Base-by-base conservation (phyloP, 2,329 filamentous ascomycete species). In the Metarhizium robertsii region DNA sequence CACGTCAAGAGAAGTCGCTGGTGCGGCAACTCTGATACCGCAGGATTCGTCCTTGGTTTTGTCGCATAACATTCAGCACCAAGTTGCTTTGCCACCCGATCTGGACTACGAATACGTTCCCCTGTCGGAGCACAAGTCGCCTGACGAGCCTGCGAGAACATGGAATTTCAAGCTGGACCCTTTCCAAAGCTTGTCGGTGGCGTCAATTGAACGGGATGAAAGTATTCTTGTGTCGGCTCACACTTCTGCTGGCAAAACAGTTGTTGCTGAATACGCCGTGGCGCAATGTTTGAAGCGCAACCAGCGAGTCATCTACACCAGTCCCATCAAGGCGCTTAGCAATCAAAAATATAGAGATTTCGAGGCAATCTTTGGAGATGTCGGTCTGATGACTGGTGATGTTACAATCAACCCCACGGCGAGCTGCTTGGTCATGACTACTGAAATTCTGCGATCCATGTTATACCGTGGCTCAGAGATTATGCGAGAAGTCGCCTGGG, bases 301-400 rank as follows among this genome's bases (percentile, higher is more conserved):
- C 73, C 94, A 99, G 75, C 84, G 94, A 68, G 92, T 99, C 65
- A 99, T 99, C 70, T 99, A 99, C 74, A 99, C 94, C 8, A 96
- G 92, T 79, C 94, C 94, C 1, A 99, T 99, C 79, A 99, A 99
- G 75, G 94, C 94, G 11, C 77, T 99, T 64, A 97, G 92, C 73
- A 99, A 99, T 73, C 94, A 99, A 68, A 99, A 99, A 70, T 99
- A 95, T 71, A 82, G 94, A 76, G 94, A 99, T 68, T 99, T 99
- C 71, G 86, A 88, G 62, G 90, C 88, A 46, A 90, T 96, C 57
- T 99, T 99, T 74, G 92, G 92, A 57, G 94, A 99, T 68, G 92
- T 96, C 53, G 94, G 94, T 57, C 79, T 99, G 59, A 97, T 99
- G 92, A 99, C 94, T 5, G 94, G 94, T 66, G 94, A 99, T 80